Conservation (phyloP, 257 asterid species). For the Solanum neorickii region DNA sequence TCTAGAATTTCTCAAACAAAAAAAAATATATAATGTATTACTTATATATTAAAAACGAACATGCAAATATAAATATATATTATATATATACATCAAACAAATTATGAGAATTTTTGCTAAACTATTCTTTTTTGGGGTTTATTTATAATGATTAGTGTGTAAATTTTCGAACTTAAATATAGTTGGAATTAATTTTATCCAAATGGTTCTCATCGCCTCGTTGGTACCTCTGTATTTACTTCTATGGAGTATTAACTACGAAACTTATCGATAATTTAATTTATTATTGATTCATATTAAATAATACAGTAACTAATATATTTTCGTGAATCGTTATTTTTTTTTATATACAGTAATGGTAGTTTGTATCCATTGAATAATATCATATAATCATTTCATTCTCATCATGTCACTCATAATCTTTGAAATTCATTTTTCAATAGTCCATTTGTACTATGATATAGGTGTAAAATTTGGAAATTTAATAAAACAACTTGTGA, state of each 20-base stretch:
- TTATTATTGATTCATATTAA: too few relatives aligned
- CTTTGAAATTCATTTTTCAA: neutral
- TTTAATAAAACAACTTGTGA: neutral
- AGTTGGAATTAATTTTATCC: neutral
- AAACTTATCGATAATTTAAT: too few relatives aligned
- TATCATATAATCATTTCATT: neutral
- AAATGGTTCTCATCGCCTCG: neutral
- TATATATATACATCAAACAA: neutral
- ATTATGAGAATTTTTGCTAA: neutral
- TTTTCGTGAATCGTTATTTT: too few relatives aligned
- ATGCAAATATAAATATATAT: too few relatives aligned
- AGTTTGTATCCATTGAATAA: neutral
- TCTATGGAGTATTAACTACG: neutral
- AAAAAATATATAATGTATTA: too few relatives aligned
- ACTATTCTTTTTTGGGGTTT: neutral
- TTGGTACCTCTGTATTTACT: too few relatives aligned
- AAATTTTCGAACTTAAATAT: neutral
- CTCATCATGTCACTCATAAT: neutral
- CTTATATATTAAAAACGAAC: too few relatives aligned
- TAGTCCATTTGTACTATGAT: neutral
- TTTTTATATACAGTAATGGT: too few relatives aligned
- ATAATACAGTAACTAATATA: too few relatives aligned
- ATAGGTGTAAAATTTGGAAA: neutral
- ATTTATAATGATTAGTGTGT: neutral
- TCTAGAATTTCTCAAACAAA: too few relatives aligned